Conservation (phyloP, 2,329 filamentous ascomycete species). For the Geosmithia putterillii region DNA sequence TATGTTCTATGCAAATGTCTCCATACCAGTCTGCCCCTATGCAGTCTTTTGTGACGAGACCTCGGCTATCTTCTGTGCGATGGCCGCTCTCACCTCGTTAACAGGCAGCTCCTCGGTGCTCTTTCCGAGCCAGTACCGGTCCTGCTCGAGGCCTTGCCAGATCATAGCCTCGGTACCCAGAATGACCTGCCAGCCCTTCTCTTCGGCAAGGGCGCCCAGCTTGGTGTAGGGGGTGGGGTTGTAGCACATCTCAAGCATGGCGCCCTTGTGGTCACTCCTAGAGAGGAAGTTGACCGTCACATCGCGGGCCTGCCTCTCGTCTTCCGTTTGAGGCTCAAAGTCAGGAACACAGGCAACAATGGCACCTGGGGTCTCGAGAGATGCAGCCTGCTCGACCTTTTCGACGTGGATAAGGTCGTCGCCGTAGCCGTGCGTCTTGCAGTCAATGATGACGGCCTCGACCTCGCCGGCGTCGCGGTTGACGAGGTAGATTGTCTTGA, state of each 20-base stretch:
- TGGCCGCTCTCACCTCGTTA: conserved; percentile 40
- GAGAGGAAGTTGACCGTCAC: conserved; percentile 36
- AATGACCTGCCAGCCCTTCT: conserved; percentile 59
- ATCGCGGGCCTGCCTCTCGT: conserved; percentile 47
- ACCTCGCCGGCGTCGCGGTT: conserved; percentile 62
- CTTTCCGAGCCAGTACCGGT: conserved; percentile 52
- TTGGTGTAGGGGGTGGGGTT: conserved; percentile 60
- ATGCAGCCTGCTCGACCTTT: conserved; percentile 45
- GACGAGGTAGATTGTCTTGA: conserved; percentile 60
- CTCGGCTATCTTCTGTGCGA: conserved; percentile 27
- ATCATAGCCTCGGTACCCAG: conserved; percentile 67
- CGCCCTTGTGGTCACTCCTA: conserved; percentile 42
- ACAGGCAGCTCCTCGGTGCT: conserved; percentile 46
- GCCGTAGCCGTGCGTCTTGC: conserved; percentile 44
- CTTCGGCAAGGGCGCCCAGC: conserved; percentile 48
- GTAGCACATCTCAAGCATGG: conserved; percentile 74
- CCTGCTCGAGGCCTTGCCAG: conserved; percentile 64
- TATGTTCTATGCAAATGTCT: not conserved
- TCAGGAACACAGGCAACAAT: conserved; percentile 68
- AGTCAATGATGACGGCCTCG: conserved; percentile 53
- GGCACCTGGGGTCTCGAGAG: conserved; percentile 47
- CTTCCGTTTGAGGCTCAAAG: conserved; percentile 52
- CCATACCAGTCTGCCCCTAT: not conserved
- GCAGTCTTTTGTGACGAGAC: not conserved
- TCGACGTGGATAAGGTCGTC: conserved; percentile 47